Conservation (phyloP, 2,329 filamentous ascomycete species). For the Plenodomus lindquistii region DNA sequence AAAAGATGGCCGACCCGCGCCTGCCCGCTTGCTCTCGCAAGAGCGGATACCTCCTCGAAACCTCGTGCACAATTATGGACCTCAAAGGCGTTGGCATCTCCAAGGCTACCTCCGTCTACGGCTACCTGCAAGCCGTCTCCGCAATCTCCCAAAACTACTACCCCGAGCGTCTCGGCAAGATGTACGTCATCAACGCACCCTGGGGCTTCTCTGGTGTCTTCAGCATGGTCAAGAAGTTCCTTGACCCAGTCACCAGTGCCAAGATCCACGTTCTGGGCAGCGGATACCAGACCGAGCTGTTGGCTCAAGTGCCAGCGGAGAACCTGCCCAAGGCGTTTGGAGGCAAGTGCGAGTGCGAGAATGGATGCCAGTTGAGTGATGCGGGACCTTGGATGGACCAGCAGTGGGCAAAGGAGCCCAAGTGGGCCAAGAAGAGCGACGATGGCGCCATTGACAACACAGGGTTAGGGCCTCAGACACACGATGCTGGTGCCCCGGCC, state of each 20-base stretch:
- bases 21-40: conserved; percentile 95
- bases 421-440: conserved; percentile 50
- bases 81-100: conserved; percentile 88
- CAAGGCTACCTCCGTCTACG: conserved; percentile 82
- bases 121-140: conserved; percentile 82
- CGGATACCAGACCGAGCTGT: conserved; percentile 80
- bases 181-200: conserved; percentile 97
- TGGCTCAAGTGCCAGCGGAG: conserved; percentile 83
- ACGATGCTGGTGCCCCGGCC: conserved; percentile 21
- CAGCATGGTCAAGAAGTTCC: conserved; percentile 84
- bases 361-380: conserved; percentile 85
- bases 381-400: conserved; percentile 84
- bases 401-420: conserved; percentile 64
- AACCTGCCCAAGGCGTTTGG: conserved; percentile 88
- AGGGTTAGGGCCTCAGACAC: conserved; percentile 32
- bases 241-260: conserved; percentile 93
- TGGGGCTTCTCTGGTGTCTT: conserved; percentile 93
- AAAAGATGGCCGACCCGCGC: conserved; percentile 90
- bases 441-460: conserved; percentile 38
- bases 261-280: conserved; percentile 92
- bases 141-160: conserved; percentile 98
- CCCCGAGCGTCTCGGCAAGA: conserved; percentile 90
- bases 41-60: conserved; percentile 86
- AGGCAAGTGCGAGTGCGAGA: conserved; percentile 77
- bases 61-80: conserved; percentile 98